Conservation (phyloP, 106 monocot genomes). For the Dendrobium catenatum region DNA sequence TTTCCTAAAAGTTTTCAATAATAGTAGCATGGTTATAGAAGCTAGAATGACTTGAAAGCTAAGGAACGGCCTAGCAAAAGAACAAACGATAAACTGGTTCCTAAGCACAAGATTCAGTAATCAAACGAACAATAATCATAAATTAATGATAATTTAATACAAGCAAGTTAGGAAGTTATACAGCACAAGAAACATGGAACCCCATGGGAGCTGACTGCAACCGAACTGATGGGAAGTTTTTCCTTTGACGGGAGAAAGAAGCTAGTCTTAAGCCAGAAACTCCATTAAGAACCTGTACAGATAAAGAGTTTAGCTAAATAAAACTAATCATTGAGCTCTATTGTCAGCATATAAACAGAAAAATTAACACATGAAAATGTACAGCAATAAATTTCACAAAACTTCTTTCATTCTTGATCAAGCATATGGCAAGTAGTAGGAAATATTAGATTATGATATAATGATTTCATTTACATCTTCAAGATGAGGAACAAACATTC, state of each 20-base stretch:
- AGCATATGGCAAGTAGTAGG: neutral
- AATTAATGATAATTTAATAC: neutral
- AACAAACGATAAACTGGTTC: neutral
- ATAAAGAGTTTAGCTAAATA: neutral
- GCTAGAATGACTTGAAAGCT: neutral
- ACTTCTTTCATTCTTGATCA: neutral
- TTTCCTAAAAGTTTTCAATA: neutral
- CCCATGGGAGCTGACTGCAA: constrained; percentile 1
- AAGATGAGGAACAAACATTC: neutral
- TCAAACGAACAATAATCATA: neutral
- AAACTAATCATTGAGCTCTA: neutral
- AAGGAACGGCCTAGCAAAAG: neutral
- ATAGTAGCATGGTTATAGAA: neutral
- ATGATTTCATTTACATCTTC: neutral
- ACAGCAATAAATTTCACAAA: neutral
- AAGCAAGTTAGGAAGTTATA: neutral
- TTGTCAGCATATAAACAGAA: neutral
- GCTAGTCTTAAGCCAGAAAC: constrained; percentile 12
- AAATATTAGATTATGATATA: neutral
- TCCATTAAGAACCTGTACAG: constrained; percentile 12
- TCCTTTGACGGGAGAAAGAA: constrained; percentile 20
- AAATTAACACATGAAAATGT: neutral
- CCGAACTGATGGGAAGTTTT: constrained; percentile 11
- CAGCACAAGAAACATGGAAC: constrained; percentile 19
- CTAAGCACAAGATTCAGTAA: neutral